A percentile compares a stretch with the other conserved stretches of the same genome.
Conservation (phyloP, 2,329 filamentous ascomycete species). For the Aureobasidium subglaciale region DNA sequence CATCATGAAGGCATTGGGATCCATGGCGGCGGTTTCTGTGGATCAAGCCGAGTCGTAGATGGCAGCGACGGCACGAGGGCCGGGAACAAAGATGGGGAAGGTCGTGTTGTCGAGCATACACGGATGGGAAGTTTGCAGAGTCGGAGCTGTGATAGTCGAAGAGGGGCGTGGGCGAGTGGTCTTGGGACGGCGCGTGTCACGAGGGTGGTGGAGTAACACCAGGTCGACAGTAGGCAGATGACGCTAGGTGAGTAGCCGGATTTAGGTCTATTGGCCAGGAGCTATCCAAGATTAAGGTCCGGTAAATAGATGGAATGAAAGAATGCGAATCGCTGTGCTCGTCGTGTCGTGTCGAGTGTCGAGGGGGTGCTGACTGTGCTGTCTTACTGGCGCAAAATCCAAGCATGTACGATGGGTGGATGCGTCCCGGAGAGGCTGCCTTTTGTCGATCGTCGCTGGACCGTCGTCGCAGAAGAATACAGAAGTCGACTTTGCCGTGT, state of each 20-base stretch:
- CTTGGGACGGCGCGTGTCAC: conserved; percentile 3
- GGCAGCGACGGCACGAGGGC: conserved; percentile 13
- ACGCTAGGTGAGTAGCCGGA: conserved; percentile 4
- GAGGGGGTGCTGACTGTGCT: conserved; percentile 7
- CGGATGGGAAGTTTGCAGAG: neutral
- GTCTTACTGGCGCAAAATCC: neutral
- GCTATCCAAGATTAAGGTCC: neutral
- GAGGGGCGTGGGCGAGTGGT: neutral
- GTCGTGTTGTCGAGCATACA: conserved; percentile 10
- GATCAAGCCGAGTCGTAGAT: neutral
- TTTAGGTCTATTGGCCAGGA: neutral
- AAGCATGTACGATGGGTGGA: conserved; percentile 6
- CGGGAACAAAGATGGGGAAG: neutral
- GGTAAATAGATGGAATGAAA: neutral
- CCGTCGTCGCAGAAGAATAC: neutral
- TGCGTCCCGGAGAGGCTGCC: conserved; percentile 3
- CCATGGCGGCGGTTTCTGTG: conserved; percentile 12
- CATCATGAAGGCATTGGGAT: conserved; percentile 18
- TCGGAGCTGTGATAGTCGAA: neutral
- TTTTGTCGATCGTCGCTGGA: neutral
- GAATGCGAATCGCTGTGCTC: too few species aligned
- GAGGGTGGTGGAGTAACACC: conserved; percentile 13
- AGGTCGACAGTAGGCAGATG: conserved; percentile 6
- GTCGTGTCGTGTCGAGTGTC: conserved; percentile 1
- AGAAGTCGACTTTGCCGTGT: neutral